Percentiles rank a stretch among this genome's conserved stretches.
Evolutionary conservation across 305 asterid genomes (phyloP).

Genomic region (Fraxinus floribunda): DNA sequence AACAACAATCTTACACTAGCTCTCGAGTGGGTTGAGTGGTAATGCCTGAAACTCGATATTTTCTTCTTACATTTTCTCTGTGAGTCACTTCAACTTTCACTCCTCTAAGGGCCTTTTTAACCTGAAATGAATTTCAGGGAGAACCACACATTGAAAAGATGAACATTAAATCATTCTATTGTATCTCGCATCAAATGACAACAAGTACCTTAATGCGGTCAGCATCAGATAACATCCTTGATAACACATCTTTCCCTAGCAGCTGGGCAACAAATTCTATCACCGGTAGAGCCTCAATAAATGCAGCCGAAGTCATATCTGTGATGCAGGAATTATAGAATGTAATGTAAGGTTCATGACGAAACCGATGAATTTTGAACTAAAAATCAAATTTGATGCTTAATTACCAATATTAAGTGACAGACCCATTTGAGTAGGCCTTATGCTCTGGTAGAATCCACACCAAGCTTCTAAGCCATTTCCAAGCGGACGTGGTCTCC

Average conservation of each 20-base stretch:
- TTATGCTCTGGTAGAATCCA: constrained; percentile 96
- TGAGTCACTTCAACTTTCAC: constrained; percentile 99
- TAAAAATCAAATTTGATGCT: not conserved
- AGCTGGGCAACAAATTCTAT: constrained; percentile 89
- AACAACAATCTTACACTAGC: constrained; percentile 62
- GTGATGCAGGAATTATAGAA: constrained; percentile 19
- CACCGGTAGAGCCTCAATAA: constrained; percentile 95
- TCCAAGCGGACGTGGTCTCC: constrained; percentile 83
- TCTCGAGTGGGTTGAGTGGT: constrained; percentile 95
- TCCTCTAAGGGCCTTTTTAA: constrained; percentile 94
- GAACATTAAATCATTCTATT: not conserved
- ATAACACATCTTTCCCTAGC: constrained; percentile 81
- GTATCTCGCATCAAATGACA: not conserved
- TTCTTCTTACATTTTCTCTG: constrained; percentile 84
- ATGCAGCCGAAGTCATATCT: constrained; percentile 99
- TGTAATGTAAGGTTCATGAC: not conserved
- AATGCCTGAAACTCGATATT: constrained; percentile 88
- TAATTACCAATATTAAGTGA: constrained; percentile 86
- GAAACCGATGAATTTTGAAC: not conserved
- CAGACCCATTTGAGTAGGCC: constrained; percentile 99
- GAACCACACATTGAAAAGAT: not conserved
- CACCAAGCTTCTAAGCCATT: constrained; percentile 99
- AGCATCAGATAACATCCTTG: constrained; percentile 86
- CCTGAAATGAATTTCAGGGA: constrained; percentile 41
- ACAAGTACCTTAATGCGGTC: constrained; percentile 77